phyloP scores from a whole-genome alignment of 805 yeast genomes.

The Maudiozyma bulderi region DNA sequence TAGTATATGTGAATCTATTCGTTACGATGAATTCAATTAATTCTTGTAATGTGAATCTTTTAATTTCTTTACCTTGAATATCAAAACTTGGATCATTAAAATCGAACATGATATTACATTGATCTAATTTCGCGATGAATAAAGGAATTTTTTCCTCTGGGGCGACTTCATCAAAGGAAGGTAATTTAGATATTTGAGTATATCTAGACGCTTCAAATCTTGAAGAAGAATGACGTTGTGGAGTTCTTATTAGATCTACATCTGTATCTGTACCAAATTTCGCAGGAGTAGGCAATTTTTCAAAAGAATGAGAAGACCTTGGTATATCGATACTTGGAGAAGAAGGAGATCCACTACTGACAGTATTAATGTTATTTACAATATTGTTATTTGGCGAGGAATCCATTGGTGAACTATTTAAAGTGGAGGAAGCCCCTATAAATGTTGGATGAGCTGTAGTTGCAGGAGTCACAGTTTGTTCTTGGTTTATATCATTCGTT shows the following conservation, averaged over 20 bases:
- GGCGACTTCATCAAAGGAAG: constrained; percentile 79
- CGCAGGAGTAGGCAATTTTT: constrained; percentile 49
- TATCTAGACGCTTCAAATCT: constrained; percentile 73
- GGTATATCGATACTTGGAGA: constrained; percentile 25
- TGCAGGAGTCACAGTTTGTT: background rate
- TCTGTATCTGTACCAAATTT: constrained; percentile 50
- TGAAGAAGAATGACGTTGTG: constrained; percentile 87
- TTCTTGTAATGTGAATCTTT: constrained; percentile 78
- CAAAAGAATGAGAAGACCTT: constrained; percentile 43
- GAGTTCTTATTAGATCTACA: constrained; percentile 72
- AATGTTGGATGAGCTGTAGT: constrained; percentile 16
- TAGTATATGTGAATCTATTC: constrained; percentile 76
- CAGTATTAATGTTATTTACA: background rate
- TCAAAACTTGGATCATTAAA: constrained; percentile 89
- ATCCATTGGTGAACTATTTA: background rate
- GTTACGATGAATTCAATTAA: constrained; percentile 79
- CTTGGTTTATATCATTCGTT: background rate
- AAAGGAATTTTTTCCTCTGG: constrained; percentile 65
- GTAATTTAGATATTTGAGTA: constrained; percentile 63
- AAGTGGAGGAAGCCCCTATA: constrained; percentile 18
- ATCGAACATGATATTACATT: constrained; percentile 90
- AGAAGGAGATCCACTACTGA: background rate
- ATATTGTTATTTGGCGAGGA: background rate
- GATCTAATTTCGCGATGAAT: constrained; percentile 82
- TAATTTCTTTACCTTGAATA: constrained; percentile 85